Conservation (phyloP, 495 filamentous ascomycete genomes). For the Cryomyces minteri region DNA sequence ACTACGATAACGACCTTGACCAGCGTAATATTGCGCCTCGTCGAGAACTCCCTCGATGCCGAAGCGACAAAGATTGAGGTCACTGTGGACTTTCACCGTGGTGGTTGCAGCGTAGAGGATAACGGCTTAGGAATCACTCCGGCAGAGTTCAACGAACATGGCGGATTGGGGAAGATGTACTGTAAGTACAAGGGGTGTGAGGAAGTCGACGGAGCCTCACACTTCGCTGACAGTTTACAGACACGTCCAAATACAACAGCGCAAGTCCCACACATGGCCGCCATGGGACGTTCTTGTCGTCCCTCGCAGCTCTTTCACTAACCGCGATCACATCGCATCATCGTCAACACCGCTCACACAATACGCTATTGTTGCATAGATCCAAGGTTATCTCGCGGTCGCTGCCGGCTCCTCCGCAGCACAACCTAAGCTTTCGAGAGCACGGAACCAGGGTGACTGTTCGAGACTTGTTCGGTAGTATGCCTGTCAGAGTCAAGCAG, state of each 20-base stretch:
- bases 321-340: constrained; percentile 68
- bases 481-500: constrained; percentile 91
- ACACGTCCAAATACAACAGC: constrained; percentile 55
- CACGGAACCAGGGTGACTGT: constrained; percentile 71
- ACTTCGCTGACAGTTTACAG: constrained; percentile 18
- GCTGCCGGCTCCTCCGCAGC: constrained; percentile 41
- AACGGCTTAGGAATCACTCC: constrained; percentile 67
- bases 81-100: constrained; percentile 55
- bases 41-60: constrained; percentile 79
- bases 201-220: not conserved
- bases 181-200: constrained; percentile 28
- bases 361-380: constrained; percentile 53
- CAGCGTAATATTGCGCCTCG: constrained; percentile 51
- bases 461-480: constrained; percentile 79
- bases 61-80: constrained; percentile 50
- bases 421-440: constrained; percentile 31
- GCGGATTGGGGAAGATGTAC: constrained; percentile 59
- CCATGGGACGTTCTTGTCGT: constrained; percentile 59
- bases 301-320: constrained; percentile 57
- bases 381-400: constrained; percentile 49
- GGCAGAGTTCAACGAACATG: constrained; percentile 44
- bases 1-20: constrained; percentile 56
- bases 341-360: constrained; percentile 38
- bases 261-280: constrained; percentile 37
- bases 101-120: constrained; percentile 73